Conservation (phyloP, 1,139 yeast genomes). For the Schwanniomyces etchellsii region DNA sequence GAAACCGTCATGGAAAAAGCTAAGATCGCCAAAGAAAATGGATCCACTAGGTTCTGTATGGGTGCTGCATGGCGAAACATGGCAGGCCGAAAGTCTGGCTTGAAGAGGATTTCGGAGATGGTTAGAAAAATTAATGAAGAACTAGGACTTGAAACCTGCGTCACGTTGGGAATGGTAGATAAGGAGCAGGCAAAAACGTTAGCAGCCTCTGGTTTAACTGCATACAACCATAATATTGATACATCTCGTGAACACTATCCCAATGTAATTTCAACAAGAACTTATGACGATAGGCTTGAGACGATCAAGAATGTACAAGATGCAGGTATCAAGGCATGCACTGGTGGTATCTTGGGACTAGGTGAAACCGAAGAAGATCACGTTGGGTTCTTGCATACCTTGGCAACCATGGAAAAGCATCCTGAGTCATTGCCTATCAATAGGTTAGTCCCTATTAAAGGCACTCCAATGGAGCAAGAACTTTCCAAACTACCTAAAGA, state of each 20-base stretch:
- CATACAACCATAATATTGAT: constrained; percentile 77
- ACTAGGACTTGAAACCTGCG: constrained; percentile 72
- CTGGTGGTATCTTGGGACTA: constrained; percentile 76
- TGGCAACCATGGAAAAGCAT: constrained; percentile 61
- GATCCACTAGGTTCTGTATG: constrained; percentile 76
- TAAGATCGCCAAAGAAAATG: constrained; percentile 57
- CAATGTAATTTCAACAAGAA: constrained; percentile 61
- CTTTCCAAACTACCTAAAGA: constrained; percentile 35
- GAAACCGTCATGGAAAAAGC: constrained; percentile 66
- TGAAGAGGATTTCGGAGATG: constrained; percentile 61
- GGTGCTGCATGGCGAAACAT: constrained; percentile 90
- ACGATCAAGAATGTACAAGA: constrained; percentile 61
- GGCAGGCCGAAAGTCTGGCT: constrained; percentile 69
- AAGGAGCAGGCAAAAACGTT: constrained; percentile 54
- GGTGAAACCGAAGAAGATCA: constrained; percentile 75
- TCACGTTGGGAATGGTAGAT: constrained; percentile 73
- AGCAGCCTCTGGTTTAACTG: constrained; percentile 69
- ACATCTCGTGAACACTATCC: constrained; percentile 77
- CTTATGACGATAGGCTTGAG: constrained; percentile 62
- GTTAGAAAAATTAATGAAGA: constrained; percentile 54
- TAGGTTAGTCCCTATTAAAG: constrained; percentile 70
- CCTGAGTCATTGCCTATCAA: constrained; percentile 84
- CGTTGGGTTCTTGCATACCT: constrained; percentile 59
- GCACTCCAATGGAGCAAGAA: constrained; percentile 68
- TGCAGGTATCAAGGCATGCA: constrained; percentile 67